Evolutionary conservation across 768 basidiomycete species (phyloP), one percentile per base, ranked within the genome.

Genomic region (Tremella fuciformis): DNA sequence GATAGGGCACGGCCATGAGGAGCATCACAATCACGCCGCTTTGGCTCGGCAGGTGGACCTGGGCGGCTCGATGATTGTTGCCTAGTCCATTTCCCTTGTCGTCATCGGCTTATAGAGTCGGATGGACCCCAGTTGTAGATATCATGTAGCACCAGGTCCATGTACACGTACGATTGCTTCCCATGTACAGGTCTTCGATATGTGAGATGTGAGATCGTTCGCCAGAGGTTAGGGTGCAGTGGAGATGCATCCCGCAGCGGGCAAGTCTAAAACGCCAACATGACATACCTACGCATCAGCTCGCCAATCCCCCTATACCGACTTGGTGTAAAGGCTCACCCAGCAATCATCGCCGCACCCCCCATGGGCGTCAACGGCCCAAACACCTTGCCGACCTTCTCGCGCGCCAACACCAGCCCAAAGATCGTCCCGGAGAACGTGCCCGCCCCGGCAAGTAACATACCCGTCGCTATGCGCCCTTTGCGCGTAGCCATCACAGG

Each of bases 361-460:
- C 74, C 74, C 1, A 76, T 18, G 4, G 74, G 74, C 11, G 74
- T 76, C 21, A 72, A 52, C 2, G 74, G 74, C 9, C 74, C 74
- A 24, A 72, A 58, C 15, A 71, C 48, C 53, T 58, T 73, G 15
- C 66, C 64, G 1, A 68, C 58, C 53, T 59, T 65, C 42, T 71
- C 73, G 16, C 71, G 60, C 25, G 62, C 67, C 49, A 76, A 55
- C 1, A 74, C 73, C 34, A 76, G 40, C 15, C 60, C 70, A 48
- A 76, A 76, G 57, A 76, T 74, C 25, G 63, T 70, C 19, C 71
- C 71, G 13, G 61, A 64, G 47, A 76, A 76, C 24, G 69, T 58
- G 18, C 59, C 38, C 8, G 66, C 65, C 13, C 75, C 75, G 48
- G 48, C 60, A 26, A 64, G 21, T 52, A 74, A 69, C 62, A 74